These are phyloP conservation scores for Hypoxylon sp. DNA, from an alignment of 2,329 filamentous ascomycete species.

Conservation along the genomic window DNA sequence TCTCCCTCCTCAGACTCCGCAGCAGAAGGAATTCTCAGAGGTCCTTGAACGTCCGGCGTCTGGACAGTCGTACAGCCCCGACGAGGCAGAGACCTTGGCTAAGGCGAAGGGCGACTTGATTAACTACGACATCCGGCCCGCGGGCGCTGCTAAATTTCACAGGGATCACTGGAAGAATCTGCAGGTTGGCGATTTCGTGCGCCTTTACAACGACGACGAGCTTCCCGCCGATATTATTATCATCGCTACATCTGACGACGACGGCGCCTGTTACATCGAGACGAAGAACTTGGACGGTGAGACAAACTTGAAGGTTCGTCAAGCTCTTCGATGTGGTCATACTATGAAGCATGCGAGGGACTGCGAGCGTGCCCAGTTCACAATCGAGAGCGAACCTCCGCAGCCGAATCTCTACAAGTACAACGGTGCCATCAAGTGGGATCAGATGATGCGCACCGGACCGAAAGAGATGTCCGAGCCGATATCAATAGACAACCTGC, in stretches of 20 bases:
- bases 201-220: constrained; percentile 95
- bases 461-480: constrained; percentile 86
- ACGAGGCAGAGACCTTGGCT: constrained; percentile 51
- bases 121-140: constrained; percentile 70
- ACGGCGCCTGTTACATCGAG: constrained; percentile 96
- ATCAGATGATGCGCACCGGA: constrained; percentile 71
- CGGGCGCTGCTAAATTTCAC: constrained; percentile 84
- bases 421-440: constrained; percentile 88
- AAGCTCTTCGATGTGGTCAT: constrained; percentile 85
- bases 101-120: constrained; percentile 68
- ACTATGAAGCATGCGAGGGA: constrained; percentile 87
- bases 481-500: constrained; percentile 91
- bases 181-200: constrained; percentile 93
- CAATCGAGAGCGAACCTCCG: constrained; percentile 87
- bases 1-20: constrained; percentile 54
- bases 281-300: constrained; percentile 98
- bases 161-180: constrained; percentile 95
- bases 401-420: constrained; percentile 97
- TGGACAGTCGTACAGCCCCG: constrained; percentile 48
- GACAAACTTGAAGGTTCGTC: constrained; percentile 95
- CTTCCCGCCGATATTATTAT: constrained; percentile 94
- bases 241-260: constrained; percentile 88
- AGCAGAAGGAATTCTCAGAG: constrained; percentile 41
- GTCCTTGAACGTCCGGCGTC: constrained; percentile 43
- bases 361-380: constrained; percentile 88